Evolutionary conservation across 2,329 filamentous ascomycete genomes (phyloP).

Genomic region (Aspergillus carbonarius): DNA sequence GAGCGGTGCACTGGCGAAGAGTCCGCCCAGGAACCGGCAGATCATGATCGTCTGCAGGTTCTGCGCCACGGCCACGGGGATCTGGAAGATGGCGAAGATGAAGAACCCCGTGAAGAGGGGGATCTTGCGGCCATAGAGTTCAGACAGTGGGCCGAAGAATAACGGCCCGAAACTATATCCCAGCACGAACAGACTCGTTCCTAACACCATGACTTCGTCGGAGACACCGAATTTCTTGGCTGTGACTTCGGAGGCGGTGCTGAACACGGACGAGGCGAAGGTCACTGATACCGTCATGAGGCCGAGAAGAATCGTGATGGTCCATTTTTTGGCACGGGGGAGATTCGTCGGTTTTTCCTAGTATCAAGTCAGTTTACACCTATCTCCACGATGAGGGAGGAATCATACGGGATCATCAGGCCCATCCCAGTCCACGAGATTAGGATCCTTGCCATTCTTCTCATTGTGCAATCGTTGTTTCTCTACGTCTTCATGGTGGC

Average conservation of each 20-base stretch:
- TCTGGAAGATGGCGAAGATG: constrained; percentile 53
- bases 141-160: constrained; percentile 44
- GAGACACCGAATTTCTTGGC: constrained; percentile 48
- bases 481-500: not conserved
- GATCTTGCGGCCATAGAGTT: constrained; percentile 49
- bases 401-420: not conserved
- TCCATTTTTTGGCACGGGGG: constrained; percentile 36
- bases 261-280: constrained; percentile 50
- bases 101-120: constrained; percentile 50
- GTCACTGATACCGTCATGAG: constrained; percentile 49
- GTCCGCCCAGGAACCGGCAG: constrained; percentile 53
- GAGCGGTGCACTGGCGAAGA: constrained; percentile 52
- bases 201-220: constrained; percentile 50
- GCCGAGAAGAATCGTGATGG: constrained; percentile 43
- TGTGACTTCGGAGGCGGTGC: constrained; percentile 42
- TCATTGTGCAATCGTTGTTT: not conserved
- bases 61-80: constrained; percentile 53
- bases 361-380: accelerated
- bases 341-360: not conserved
- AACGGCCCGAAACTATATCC: constrained; percentile 43
- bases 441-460: not conserved
- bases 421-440: constrained; percentile 2
- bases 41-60: constrained; percentile 55
- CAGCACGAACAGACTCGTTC: constrained; percentile 51
- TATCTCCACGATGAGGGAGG: no score